Percentiles rank a stretch among this genome's conserved stretches.
These are phyloP conservation scores for Penicillium malachiteum DNA, from an alignment of 495 filamentous ascomycete species.

Conservation along the genomic window DNA sequence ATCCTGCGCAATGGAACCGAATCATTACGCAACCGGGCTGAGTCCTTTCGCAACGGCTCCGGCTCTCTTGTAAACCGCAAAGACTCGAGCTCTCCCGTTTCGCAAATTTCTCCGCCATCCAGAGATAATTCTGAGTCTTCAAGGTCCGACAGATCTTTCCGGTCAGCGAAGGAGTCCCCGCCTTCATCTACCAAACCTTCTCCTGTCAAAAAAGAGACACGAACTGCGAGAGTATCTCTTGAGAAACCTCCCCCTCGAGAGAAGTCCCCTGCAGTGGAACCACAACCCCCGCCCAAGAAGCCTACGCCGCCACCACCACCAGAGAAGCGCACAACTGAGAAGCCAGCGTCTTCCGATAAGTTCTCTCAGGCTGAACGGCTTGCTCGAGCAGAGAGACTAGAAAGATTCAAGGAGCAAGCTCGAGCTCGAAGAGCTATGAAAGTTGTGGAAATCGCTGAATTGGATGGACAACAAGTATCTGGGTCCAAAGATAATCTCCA, in stretches of 20 bases:
- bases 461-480: constrained; percentile 42
- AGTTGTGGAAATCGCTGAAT: constrained; percentile 37
- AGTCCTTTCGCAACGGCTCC: constrained; percentile 20
- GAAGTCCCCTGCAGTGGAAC: background rate
- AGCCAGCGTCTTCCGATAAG: background rate
- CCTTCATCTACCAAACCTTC: constrained; percentile 11
- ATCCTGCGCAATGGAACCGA: constrained; percentile 28
- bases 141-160: constrained; percentile 21
- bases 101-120: constrained; percentile 13
- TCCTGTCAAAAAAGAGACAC: constrained; percentile 5
- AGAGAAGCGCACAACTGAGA: background rate
- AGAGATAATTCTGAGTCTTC: constrained; percentile 30
- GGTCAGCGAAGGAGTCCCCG: constrained; percentile 13
- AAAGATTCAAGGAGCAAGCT: constrained; percentile 22
- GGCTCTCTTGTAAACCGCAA: constrained; percentile 18
- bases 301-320: background rate
- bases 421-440: constrained; percentile 14
- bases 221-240: background rate
- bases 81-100: constrained; percentile 15
- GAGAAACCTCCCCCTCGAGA: background rate
- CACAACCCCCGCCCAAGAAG: constrained; percentile 1
- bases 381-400: constrained; percentile 11
- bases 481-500: constrained; percentile 16
- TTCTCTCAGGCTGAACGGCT: constrained; percentile 3
- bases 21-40: constrained; percentile 23